Evolutionary conservation across 768 basidiomycete genomes (phyloP).

Genomic region (Wakefieldia striispora): DNA sequence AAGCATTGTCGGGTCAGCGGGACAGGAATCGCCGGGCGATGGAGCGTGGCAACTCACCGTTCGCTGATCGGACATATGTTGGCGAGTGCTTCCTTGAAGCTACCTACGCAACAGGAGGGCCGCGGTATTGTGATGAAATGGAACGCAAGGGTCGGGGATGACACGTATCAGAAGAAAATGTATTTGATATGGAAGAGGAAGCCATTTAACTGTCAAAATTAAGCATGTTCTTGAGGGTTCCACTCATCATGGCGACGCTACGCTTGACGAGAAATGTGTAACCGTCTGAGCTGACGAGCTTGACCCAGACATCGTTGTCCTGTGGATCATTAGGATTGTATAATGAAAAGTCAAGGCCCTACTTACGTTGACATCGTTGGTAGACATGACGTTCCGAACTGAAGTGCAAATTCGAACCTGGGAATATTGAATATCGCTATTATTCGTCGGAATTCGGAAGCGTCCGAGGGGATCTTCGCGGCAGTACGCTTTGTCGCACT

Average conservation of each 20-base stretch:
- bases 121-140: slow-evolving; percentile 9
- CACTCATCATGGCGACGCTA: slow-evolving; percentile 73
- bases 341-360: background rate
- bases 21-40: background rate
- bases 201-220: slow-evolving; percentile 59
- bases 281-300: slow-evolving; percentile 74
- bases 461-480: background rate
- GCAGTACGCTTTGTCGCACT: slow-evolving; percentile 4
- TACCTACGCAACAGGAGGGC: slow-evolving; percentile 42
- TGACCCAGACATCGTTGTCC: slow-evolving; percentile 60
- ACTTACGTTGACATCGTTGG: slow-evolving; percentile 19
- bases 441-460: slow-evolving; percentile 18
- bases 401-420: slow-evolving; percentile 8
- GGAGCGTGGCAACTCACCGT: slow-evolving; percentile 46
- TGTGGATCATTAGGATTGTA: slow-evolving; percentile 1
- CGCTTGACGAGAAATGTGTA: slow-evolving; percentile 77
- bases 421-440: slow-evolving; percentile 6
- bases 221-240: slow-evolving; percentile 79
- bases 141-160: slow-evolving; percentile 3
- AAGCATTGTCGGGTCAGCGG: slow-evolving; percentile 1
- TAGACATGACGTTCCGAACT: too few relatives aligned
- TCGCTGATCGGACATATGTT: slow-evolving; percentile 69
- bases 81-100: slow-evolving; percentile 71
- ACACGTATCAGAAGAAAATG: slow-evolving; percentile 10
- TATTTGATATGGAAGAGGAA: slow-evolving; percentile 5